These are phyloP conservation scores for Euphrasia arctica DNA, from an alignment of 305 asterid genomes.

Conservation along the genomic window DNA sequence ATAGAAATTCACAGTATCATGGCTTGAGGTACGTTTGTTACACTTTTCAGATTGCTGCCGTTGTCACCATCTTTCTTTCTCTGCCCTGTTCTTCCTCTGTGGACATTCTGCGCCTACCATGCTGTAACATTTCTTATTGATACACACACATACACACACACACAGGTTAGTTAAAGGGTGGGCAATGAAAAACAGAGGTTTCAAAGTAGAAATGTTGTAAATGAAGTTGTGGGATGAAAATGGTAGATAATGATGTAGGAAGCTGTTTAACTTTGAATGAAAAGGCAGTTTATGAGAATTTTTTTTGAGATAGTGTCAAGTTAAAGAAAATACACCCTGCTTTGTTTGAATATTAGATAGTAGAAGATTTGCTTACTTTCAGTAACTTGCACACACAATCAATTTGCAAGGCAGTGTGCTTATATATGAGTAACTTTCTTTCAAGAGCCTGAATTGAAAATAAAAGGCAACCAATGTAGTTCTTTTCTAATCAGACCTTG, in stretches of 20 bases:
- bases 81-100: conserved; percentile 19
- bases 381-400: conserved; percentile 7
- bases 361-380: conserved; percentile 10
- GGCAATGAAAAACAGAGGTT: conserved; percentile 16
- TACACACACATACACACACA: neutral
- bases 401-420: conserved; percentile 4
- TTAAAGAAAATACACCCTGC: conserved; percentile 3
- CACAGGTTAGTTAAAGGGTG: conserved; percentile 10
- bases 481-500: conserved; percentile 8
- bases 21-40: conserved; percentile 51
- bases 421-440: conserved; percentile 12
- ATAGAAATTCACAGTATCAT: conserved; percentile 42
- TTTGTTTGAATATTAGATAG: conserved; percentile 1
- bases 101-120: conserved; percentile 12
- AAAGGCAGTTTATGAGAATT: neutral
- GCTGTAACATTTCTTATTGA: conserved; percentile 15
- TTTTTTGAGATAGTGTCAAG: neutral
- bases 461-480: conserved; percentile 1
- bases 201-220: conserved; percentile 14
- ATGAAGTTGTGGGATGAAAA: conserved; percentile 12
- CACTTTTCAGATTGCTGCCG: conserved; percentile 17
- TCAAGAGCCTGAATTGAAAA: neutral
- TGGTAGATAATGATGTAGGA: conserved; percentile 23
- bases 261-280: conserved; percentile 12
- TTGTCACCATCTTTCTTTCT: neutral